Base-by-base conservation (phyloP, 2,329 filamentous ascomycete genomes). In the Tolypocladium amazonense region DNA sequence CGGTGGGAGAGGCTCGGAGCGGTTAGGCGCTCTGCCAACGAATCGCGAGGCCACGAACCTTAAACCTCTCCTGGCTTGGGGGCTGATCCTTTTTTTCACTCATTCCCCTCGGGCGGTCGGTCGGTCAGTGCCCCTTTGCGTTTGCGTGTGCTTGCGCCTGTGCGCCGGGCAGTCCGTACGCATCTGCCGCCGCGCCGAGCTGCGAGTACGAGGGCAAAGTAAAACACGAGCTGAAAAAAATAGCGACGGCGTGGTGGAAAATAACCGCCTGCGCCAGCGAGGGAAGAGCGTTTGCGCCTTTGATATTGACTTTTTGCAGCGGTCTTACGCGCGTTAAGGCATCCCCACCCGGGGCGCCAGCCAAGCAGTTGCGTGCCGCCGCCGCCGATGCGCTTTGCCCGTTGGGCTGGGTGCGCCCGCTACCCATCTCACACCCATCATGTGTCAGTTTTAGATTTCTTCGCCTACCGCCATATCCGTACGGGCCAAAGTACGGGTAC, bases 21-120 rank as follows among this genome's bases (percentile, higher is more conserved):
- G 47, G 47, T 15, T 33, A 52, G 47, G 27, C 50, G 15, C 9
- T n/a, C n/a, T 43, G 33, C 56, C 27, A 52, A 30, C 57, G 57
- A 58, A 53, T 58, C 57, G 57, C 57, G 47, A 58, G 50, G 35
- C 47, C 27, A 25, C 50, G 39, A 58, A 58, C 47, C 47, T 54
- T 58, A 53, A 53, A 53, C 30, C 5, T 14, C 12, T n/a, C 50
- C 30, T 53, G 30, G 27, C 27, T n/a, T 33, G 47, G 47, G 14
- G 2, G 18, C 6, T 2, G 14, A 41, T 41, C 15, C 15, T 56
- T 56, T n/a, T 33, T 11, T n/a, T 15, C 11, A 12, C 23, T 7
- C 14, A 3, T 18, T 3, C 45, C n/a, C 15, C n/a, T 14, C 9
- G 45, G 45, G 25, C 20, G 25, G 47, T 30, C 15, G 15, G 38